These are phyloP conservation scores for Aspergillus nanangensis DNA, from an alignment of 495 filamentous ascomycete genomes.

Conservation along the genomic window DNA sequence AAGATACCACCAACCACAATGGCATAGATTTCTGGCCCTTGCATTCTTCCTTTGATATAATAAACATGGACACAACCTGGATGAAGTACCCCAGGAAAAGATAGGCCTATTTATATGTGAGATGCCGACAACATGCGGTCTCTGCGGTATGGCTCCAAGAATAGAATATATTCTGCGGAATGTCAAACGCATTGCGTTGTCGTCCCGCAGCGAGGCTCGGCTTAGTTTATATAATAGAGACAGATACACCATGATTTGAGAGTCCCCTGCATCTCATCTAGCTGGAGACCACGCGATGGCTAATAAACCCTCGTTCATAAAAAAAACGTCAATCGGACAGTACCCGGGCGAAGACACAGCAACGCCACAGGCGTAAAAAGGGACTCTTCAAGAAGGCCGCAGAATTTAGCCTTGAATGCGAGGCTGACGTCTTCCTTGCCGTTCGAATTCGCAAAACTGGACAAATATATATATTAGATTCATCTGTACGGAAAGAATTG, in stretches of 20 bases:
- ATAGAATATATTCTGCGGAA: not conserved
- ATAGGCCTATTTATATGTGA: not conserved
- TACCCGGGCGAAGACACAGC: slow-evolving; percentile 12
- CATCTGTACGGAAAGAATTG: slow-evolving; percentile 7
- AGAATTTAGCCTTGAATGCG: slow-evolving; percentile 12
- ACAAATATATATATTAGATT: slow-evolving; percentile 14
- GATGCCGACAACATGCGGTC: not conserved
- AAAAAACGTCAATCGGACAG: slow-evolving; percentile 13
- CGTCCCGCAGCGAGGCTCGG: not conserved
- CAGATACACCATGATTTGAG: not conserved
- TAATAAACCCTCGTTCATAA: slow-evolving; percentile 7
- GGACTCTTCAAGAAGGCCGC: slow-evolving; percentile 16
- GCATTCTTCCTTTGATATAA: slow-evolving; percentile 6
- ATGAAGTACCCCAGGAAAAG: not conserved
- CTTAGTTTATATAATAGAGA: not conserved
- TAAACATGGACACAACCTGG: slow-evolving; percentile 1
- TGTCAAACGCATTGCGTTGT: not conserved
- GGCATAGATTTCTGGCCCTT: slow-evolving; percentile 13
- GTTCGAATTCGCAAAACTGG: slow-evolving; percentile 13
- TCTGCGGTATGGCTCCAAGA: not conserved
- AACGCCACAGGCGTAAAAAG: slow-evolving; percentile 9
- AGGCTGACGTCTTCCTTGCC: slow-evolving; percentile 11
- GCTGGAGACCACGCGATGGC: slow-evolving; percentile 1
- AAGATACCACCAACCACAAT: not conserved
- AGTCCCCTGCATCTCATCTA: not conserved